A percentile compares a stretch with the other conserved stretches of the same genome.
Conservation (phyloP, 169 alveolate genomes). For the Plasmodium cynomolgi region DNA sequence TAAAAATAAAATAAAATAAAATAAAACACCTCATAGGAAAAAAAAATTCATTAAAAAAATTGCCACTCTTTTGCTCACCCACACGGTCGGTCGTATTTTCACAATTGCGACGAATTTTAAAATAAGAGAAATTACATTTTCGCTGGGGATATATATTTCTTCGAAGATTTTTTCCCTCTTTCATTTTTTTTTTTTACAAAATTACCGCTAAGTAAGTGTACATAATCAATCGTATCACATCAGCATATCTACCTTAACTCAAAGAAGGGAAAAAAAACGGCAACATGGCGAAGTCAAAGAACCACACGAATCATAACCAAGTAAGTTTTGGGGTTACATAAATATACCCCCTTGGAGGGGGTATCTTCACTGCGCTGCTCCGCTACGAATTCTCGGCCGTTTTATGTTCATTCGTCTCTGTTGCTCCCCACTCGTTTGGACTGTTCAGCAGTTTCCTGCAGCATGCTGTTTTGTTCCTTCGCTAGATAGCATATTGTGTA, state of each 20-base stretch:
- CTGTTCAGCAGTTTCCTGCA: background rate
- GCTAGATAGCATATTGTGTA: background rate
- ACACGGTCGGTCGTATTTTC: background rate
- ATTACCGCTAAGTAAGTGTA: background rate
- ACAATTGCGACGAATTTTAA: background rate
- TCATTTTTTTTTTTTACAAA: background rate
- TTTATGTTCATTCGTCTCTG: background rate
- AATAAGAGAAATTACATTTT: background rate
- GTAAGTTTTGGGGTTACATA: slow-evolving; percentile 61
- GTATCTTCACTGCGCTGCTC: background rate
- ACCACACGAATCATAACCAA: slow-evolving; percentile 90
- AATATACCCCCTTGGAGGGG: background rate
- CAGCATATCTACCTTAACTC: background rate
- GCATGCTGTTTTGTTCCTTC: background rate
- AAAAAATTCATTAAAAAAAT: no score
- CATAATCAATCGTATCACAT: background rate
- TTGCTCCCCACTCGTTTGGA: background rate
- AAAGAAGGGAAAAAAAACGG: background rate
- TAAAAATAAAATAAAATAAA: background rate
- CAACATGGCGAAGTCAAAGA: slow-evolving; percentile 89
- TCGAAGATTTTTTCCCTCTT: background rate
- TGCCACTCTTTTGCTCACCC: background rate
- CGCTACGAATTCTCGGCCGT: background rate
- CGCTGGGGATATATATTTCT: background rate
- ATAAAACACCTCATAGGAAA: background rate